Percentiles rank a stretch among this genome's conserved stretches.
Evolutionary conservation across 148 eudicot species (phyloP).

Genomic region (Rhododendron ovatum): DNA sequence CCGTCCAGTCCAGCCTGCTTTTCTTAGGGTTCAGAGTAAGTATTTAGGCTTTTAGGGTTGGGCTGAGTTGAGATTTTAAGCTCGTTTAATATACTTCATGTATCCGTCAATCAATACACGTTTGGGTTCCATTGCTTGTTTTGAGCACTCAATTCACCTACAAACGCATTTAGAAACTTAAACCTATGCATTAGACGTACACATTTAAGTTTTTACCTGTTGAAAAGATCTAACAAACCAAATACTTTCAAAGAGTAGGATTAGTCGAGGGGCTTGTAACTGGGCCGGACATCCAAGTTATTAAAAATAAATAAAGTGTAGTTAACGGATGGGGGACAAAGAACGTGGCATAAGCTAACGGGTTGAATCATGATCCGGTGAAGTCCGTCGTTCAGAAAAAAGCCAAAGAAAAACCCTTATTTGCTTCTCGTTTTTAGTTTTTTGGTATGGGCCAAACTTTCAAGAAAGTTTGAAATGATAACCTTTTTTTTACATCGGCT

Average conservation of each 20-base stretch:
- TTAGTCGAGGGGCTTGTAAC: background rate
- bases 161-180: background rate
- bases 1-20: too few relatives aligned
- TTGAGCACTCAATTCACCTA: background rate
- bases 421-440: background rate
- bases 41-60: too few relatives aligned
- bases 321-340: background rate
- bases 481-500: background rate
- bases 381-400: background rate
- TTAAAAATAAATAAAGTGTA: background rate
- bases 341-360: background rate
- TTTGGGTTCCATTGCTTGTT: background rate
- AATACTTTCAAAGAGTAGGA: background rate
- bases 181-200: background rate
- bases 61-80: too few relatives aligned
- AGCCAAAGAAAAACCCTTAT: background rate
- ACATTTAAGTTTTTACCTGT: background rate
- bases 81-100: too few relatives aligned
- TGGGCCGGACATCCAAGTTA: background rate
- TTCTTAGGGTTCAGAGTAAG: too few relatives aligned
- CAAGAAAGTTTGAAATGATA: background rate
- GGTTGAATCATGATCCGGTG: background rate
- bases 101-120: too few relatives aligned
- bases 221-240: background rate
- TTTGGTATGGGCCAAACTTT: background rate